Evolutionary conservation across 208 protist genomes (phyloP).

Genomic region (Trichomonas tenax): DNA sequence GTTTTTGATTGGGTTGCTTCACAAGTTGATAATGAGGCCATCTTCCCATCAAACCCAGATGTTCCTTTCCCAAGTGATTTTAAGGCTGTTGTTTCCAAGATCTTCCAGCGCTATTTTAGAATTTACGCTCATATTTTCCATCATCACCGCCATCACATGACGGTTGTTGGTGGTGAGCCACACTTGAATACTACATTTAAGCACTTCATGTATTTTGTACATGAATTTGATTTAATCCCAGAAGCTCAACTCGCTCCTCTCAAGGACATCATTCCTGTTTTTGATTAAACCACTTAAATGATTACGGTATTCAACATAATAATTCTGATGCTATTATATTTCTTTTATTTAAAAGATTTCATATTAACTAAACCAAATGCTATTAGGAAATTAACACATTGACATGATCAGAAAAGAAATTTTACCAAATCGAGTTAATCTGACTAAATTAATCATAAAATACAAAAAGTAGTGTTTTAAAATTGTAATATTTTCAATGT

Average conservation of each 20-base stretch:
- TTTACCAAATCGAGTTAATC: no score
- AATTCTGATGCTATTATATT: no score
- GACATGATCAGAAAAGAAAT: no score
- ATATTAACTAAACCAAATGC: no score
- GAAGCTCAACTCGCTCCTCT: not conserved
- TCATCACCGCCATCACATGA: conserved; percentile 77
- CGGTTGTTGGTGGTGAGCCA: conserved; percentile 69
- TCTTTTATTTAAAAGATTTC: no score
- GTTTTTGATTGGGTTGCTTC: conserved; percentile 91
- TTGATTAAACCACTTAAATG: not conserved
- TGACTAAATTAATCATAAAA: no score
- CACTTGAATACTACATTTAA: conserved; percentile 78
- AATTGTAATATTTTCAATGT: no score
- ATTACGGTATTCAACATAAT: no score
- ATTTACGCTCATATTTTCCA: conserved; percentile 94
- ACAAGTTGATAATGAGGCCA: conserved; percentile 76
- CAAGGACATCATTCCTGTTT: not conserved
- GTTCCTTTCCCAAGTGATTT: conserved; percentile 54
- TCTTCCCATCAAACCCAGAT: conserved; percentile 74
- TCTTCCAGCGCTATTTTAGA: conserved; percentile 86
- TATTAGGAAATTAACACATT: no score
- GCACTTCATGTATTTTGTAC: conserved; percentile 64
- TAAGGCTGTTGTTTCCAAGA: conserved; percentile 60
- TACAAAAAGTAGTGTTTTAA: no score
- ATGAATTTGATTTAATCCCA: conserved; percentile 47